Evolutionary conservation across 208 protist genomes (phyloP).

Genomic region (Phytomonas serpens): DNA sequence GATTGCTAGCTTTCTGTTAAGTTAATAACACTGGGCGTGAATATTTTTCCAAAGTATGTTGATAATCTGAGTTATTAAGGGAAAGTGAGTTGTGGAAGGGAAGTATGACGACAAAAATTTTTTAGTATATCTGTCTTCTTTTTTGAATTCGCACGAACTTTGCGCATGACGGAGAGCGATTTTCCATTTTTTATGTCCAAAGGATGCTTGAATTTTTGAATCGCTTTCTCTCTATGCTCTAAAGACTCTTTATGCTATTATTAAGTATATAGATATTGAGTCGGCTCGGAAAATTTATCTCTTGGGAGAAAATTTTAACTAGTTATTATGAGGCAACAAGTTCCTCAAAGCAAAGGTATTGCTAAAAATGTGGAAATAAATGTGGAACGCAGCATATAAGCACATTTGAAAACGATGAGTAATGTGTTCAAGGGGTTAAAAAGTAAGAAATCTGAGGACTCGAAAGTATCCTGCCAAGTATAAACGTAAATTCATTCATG

Average conservation of each 20-base stretch:
- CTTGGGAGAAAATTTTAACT: too few relatives aligned
- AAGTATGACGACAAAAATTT: background rate
- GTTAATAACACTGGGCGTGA: slow-evolving; percentile 1
- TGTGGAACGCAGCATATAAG: background rate
- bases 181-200: background rate
- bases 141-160: background rate
- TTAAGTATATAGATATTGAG: background rate
- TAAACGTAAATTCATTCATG: background rate
- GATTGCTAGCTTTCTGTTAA: slow-evolving; percentile 5
- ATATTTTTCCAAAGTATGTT: slow-evolving; percentile 1
- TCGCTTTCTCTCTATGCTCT: background rate
- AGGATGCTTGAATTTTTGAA: background rate
- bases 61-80: background rate
- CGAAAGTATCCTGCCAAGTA: background rate
- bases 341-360: background rate
- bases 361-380: background rate
- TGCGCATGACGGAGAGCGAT: background rate
- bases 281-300: background rate
- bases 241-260: background rate
- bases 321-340: background rate
- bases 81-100: background rate
- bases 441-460: background rate
- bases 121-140: background rate
- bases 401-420: background rate
- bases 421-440: background rate